Percentiles rank a stretch among this genome's conserved stretches.
Evolutionary conservation across 2,329 filamentous ascomycete genomes (phyloP).

Genomic region (Fusarium secorum): DNA sequence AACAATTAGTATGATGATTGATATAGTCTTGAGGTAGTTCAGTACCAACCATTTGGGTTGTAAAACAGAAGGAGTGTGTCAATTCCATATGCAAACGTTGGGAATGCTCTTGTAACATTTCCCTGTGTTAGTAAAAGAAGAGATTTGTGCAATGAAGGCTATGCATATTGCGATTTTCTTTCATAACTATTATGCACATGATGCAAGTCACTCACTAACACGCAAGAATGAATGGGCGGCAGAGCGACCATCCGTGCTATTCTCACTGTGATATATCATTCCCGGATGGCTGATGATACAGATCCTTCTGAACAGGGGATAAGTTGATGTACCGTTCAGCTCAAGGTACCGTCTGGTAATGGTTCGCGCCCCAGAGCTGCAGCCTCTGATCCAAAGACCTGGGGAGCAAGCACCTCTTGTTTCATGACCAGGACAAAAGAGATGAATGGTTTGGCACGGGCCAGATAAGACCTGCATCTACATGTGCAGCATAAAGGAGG

Average conservation of each 20-base stretch:
- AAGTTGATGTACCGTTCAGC: background rate
- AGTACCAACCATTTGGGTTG: background rate
- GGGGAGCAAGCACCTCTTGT: background rate
- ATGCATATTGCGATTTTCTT: fast-evolving
- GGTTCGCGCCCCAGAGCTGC: background rate
- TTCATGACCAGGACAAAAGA: background rate
- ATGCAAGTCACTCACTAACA: background rate
- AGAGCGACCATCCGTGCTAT: background rate
- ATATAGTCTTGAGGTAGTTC: background rate
- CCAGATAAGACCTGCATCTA: background rate
- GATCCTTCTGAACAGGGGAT: background rate
- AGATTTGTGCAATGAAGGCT: background rate
- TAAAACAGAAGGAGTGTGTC: background rate
- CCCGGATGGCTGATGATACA: background rate
- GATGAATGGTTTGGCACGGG: background rate
- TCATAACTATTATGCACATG: background rate
- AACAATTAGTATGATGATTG: background rate
- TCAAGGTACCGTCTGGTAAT: background rate
- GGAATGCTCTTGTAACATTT: background rate
- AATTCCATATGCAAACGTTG: background rate
- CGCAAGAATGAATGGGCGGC: background rate
- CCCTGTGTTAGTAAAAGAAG: background rate
- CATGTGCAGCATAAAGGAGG: background rate
- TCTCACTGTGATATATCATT: background rate
- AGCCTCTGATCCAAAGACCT: background rate